Evolutionary conservation across 257 asterid genomes (phyloP), one percentile per base, ranked within the genome.

Genomic region (Cynanchum wilfordii): DNA sequence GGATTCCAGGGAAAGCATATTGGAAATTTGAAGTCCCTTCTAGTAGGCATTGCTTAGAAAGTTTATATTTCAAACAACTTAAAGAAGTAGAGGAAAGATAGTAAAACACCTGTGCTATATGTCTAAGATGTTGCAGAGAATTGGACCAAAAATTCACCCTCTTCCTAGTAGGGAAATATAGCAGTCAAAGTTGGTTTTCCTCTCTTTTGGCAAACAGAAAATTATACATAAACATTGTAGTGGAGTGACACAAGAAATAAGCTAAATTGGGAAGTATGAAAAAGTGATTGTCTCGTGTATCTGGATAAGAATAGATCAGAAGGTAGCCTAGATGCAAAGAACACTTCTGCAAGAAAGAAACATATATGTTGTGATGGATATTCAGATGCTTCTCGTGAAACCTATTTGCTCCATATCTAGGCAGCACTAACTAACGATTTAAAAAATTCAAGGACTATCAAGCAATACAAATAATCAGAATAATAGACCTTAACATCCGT

Each of bases 401-500:
- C 51, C 10, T 10, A 22, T 17, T 17, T 16, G 55, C 22, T 17
- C 68, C 59, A 25, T 20, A 30, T 17, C 15, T 16, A 25, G n/a
- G 27, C 40, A 73, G 42, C 44, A 8, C n/a, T n/a, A n/a, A 5
- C 19, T 44, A 66, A 16, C 4, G 30, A 20, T 63, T 55, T 33
- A 42, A 25, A 13, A 73, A 65, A 6, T 16, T 2, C 45, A 60
- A 38, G 38, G 2, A 40, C 8, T 58, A 57, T 11, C 5, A 3
- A 45, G 10, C 30, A 67, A 13, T 13, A 10, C 9, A 44, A 6
- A 45, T 13, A 49, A 63, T 15, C 36, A 6, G 49, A 2, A 59
- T 30, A 17, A 44, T 52, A 63, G 30, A 94, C 99, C 99, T 94
- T 94, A 57, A 94, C 98, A 82, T 91, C 98, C 63, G 99, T 94